Percentiles rank a stretch among this genome's conserved stretches.
phyloP scores from a whole-genome alignment of 1,139 yeast genomes.

The Kluyveromyces sp. region DNA sequence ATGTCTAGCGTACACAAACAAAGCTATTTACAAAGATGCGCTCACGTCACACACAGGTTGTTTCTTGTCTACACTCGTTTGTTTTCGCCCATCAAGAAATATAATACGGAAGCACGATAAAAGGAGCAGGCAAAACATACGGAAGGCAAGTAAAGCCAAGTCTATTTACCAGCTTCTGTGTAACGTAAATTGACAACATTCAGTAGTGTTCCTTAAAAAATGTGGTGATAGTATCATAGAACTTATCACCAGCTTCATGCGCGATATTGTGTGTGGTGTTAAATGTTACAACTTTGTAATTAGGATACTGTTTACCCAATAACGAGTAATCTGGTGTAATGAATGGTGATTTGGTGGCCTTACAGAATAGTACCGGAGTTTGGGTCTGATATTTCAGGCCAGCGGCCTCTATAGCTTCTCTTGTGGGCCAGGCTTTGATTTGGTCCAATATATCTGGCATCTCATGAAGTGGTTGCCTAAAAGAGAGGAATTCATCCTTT shows the following conservation, averaged over 20 bases:
- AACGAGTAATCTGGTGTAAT: constrained; percentile 17
- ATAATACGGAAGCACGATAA: neutral
- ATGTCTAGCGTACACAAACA: no score
- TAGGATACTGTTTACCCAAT: constrained; percentile 18
- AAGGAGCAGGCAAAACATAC: no score
- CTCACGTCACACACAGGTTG: neutral
- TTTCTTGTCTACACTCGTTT: no score
- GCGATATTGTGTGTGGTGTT: constrained; percentile 25
- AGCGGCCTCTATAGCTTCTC: constrained; percentile 1
- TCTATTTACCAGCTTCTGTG: neutral
- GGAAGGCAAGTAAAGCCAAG: no score
- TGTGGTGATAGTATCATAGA: constrained; percentile 14
- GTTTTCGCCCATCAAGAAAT: neutral
- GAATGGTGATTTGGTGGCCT: constrained; percentile 21
- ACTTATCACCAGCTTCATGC: constrained; percentile 21
- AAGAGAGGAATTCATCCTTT: constrained; percentile 19
- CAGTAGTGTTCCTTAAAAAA: constrained; percentile 14
- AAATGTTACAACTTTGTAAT: constrained; percentile 18
- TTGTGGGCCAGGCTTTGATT: constrained; percentile 23
- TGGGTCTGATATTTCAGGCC: constrained; percentile 8
- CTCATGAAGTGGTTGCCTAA: constrained; percentile 20
- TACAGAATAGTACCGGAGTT: constrained; percentile 21
- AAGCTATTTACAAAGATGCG: no score
- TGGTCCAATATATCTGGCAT: constrained; percentile 23
- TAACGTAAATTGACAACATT: neutral